phyloP scores from a whole-genome alignment of 1,139 yeast genomes.

The Candida sanyaensis region DNA sequence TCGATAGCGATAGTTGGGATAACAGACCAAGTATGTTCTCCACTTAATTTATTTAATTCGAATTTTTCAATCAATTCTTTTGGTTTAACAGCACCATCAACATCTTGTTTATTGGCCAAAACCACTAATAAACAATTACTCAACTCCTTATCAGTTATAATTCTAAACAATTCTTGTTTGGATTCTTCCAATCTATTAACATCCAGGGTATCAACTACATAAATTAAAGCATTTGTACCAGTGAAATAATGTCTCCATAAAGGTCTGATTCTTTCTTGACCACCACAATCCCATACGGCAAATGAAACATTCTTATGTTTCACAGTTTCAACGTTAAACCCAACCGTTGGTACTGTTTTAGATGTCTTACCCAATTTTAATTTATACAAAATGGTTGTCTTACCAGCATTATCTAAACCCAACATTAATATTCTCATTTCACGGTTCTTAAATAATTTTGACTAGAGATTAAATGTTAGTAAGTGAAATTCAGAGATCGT shows the following conservation, averaged over 20 bases:
- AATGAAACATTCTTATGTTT: slow-evolving; percentile 84
- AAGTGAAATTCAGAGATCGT: background rate
- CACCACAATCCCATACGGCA: slow-evolving; percentile 98
- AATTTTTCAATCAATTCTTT: slow-evolving; percentile 63
- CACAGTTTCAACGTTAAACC: slow-evolving; percentile 92
- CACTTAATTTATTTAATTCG: slow-evolving; percentile 53
- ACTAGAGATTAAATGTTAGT: slow-evolving; percentile 14
- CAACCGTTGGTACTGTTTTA: slow-evolving; percentile 90
- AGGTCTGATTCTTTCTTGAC: slow-evolving; percentile 88
- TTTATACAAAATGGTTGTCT: slow-evolving; percentile 76
- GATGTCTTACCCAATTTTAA: slow-evolving; percentile 73
- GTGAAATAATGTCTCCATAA: slow-evolving; percentile 95
- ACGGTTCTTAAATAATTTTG: slow-evolving; percentile 61
- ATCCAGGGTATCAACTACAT: slow-evolving; percentile 86
- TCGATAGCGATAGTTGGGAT: slow-evolving; percentile 76
- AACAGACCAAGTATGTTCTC: slow-evolving; percentile 70
- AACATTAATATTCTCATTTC: slow-evolving; percentile 81
- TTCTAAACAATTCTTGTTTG: slow-evolving; percentile 73
- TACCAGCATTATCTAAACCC: slow-evolving; percentile 92
- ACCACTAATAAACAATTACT: slow-evolving; percentile 76
- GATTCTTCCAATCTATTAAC: slow-evolving; percentile 73
- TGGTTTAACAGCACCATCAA: slow-evolving; percentile 62
- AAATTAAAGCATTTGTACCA: slow-evolving; percentile 91
- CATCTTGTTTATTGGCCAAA: slow-evolving; percentile 90
- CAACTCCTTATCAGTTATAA: slow-evolving; percentile 79